Evolutionary conservation across 495 filamentous ascomycete genomes (phyloP).

Genomic region (Xylaria nigripes): DNA sequence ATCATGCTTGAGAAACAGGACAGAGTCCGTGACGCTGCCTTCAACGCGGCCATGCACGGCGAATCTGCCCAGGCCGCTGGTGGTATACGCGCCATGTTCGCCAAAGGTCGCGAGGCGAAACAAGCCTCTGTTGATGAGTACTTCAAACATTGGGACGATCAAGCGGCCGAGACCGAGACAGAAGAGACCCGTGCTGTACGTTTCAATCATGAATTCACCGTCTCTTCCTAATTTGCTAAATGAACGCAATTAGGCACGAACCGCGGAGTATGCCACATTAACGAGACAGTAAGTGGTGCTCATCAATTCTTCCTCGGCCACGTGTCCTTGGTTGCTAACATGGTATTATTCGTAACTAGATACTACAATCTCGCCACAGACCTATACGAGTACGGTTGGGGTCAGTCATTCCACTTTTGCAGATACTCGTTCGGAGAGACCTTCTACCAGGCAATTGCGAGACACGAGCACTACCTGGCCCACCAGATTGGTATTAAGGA

Average conservation of each 20-base stretch:
- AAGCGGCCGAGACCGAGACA: slow-evolving; percentile 74
- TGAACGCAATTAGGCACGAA: slow-evolving; percentile 52
- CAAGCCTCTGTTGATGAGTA: slow-evolving; percentile 92
- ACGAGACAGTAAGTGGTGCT: slow-evolving; percentile 71
- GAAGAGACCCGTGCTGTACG: slow-evolving; percentile 67
- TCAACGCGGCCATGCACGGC: slow-evolving; percentile 88
- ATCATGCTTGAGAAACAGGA: slow-evolving; percentile 71
- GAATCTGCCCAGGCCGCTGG: slow-evolving; percentile 62
- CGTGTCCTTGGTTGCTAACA: not conserved
- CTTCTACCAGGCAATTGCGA: slow-evolving; percentile 89
- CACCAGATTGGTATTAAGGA: slow-evolving; percentile 78
- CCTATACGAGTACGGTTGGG: slow-evolving; percentile 96
- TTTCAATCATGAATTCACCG: not conserved
- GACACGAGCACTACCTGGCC: slow-evolving; percentile 97
- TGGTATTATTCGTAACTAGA: slow-evolving; percentile 34
- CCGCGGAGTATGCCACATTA: slow-evolving; percentile 86
- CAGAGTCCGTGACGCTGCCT: slow-evolving; percentile 81
- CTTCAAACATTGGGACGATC: slow-evolving; percentile 99
- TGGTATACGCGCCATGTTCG: slow-evolving; percentile 75
- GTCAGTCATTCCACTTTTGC: slow-evolving; percentile 94
- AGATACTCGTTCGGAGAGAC: slow-evolving; percentile 82
- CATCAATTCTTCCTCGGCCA: not conserved
- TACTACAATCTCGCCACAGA: slow-evolving; percentile 99
- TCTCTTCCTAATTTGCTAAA: slow-evolving; percentile 11
- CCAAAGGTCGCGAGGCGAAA: slow-evolving; percentile 75